These are phyloP conservation scores for Akanthomyces muscarius DNA, from an alignment of 2,329 filamentous ascomycete genomes.

Conservation along the genomic window DNA sequence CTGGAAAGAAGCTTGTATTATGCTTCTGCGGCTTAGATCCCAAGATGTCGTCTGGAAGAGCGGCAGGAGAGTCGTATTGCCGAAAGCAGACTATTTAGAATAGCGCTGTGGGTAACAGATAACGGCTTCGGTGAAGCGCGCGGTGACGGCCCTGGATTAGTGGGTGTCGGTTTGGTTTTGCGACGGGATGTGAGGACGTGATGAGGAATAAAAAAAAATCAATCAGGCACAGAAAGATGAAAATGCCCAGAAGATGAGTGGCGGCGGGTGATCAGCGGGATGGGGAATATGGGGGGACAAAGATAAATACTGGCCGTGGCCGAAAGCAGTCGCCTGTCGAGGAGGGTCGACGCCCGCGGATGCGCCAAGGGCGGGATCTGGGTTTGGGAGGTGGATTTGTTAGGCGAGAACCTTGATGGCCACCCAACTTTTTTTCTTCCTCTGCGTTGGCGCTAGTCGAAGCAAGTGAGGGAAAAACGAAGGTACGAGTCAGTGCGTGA, in stretches of 20 bases:
- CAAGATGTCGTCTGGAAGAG: background rate
- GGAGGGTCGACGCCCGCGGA: too few relatives aligned
- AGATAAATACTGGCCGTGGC: background rate
- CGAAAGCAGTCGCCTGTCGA: conserved; percentile 11
- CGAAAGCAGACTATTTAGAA: conserved; percentile 2
- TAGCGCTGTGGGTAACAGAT: background rate
- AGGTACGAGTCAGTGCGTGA: too few relatives aligned
- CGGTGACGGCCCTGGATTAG: background rate
- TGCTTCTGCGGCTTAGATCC: background rate
- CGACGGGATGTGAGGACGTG: background rate
- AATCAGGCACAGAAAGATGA: background rate
- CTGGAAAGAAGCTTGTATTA: background rate
- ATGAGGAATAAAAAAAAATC: background rate
- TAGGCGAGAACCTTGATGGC: conserved; percentile 13
- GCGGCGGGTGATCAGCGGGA: conserved; percentile 1
- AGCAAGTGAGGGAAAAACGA: background rate
- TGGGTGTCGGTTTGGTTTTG: background rate
- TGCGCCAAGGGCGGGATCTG: background rate
- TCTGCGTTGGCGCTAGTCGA: background rate
- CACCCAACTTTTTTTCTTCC: background rate
- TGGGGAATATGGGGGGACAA: background rate
- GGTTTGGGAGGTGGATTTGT: background rate
- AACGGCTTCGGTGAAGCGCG: background rate
- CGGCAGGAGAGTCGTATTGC: background rate
- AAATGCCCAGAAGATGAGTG: background rate